Evolutionary conservation across 331 rosid genomes (phyloP), one percentile per base, ranked within the genome.

Genomic region (Malus hybrid): DNA sequence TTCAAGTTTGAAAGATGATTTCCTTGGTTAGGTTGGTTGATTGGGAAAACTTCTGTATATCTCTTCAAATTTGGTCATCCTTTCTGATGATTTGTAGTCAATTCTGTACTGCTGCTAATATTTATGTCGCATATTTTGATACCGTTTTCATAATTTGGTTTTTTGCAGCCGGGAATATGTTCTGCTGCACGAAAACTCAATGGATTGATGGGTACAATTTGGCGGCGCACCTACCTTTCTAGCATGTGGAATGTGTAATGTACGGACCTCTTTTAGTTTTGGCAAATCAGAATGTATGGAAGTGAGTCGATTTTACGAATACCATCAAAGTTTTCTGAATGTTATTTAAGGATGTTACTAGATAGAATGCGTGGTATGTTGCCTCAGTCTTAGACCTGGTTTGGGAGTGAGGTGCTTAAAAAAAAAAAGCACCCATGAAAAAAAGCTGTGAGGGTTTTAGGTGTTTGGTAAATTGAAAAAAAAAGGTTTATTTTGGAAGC

Each of bases 141-240:
- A 28, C 31, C 9, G 6, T 22, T 34, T 10, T 48, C 62, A 14
- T 67, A 42, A 24, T 59, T 69, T 70, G 56, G 14, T 76, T 44
- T 80, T 76, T 90, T 10, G 88, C 90, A 95, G 99, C 86, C 99
- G 97, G 78, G 99, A 95, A 78, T 95, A 95, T 81, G 99, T 95
- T 13, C 71, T 95, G 46, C 82, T 95, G 79, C 99, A 95, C 20
- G 97, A 95, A 90, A 92, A 92, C 82, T 95, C 99, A 0, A 67
- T 80, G 69, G 70, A 65, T 24, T 89, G 81, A 86, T 36, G 44
- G 28, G 69, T 67, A 11, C 18, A 20, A 9, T 20, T 32, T 33
- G 59, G 69, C 13, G 50, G 69, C n/a, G 73, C 14, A 4, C 16
- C 19, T 6, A 71, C 75, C 39, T 60, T 63, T 14, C 8, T 18